A percentile compares a stretch with the other conserved stretches of the same genome.
phyloP scores from a whole-genome alignment of 805 yeast species.

The Blastobotrys parvus region DNA sequence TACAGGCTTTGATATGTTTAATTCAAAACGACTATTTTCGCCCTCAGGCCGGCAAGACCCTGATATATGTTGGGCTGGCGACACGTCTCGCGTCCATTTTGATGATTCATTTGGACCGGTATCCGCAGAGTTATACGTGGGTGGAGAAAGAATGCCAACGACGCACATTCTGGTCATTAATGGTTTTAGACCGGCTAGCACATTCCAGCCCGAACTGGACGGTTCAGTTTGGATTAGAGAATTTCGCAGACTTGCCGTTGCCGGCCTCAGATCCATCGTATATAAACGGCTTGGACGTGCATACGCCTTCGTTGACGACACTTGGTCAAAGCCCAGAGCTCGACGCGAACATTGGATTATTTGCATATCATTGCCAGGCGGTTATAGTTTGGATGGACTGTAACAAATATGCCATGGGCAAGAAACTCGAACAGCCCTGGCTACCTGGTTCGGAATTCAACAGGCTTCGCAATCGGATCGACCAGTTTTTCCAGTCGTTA shows the following conservation, averaged over 20 bases:
- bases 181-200: conserved; percentile 28
- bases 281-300: conserved; percentile 11
- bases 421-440: conserved; percentile 26
- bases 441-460: conserved; percentile 21
- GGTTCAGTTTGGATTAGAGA: conserved; percentile 20
- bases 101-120: conserved; percentile 21
- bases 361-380: conserved; percentile 15
- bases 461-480: conserved; percentile 17
- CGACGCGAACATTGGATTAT: conserved; percentile 11
- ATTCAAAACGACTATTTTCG: conserved; percentile 30
- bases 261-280: conserved; percentile 22
- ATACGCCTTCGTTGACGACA: conserved; percentile 5
- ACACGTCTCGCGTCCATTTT: conserved; percentile 29
- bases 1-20: conserved; percentile 27
- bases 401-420: conserved; percentile 14
- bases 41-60: conserved; percentile 26
- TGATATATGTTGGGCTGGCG: conserved; percentile 30
- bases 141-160: conserved; percentile 28
- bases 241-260: conserved; percentile 21
- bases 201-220: conserved; percentile 28
- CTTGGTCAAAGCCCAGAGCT: background rate
- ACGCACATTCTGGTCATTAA: conserved; percentile 30
- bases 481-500: conserved; percentile 12
- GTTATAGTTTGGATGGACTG: conserved; percentile 18
- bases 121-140: conserved; percentile 19